Evolutionary conservation across 2,329 filamentous ascomycete species (phyloP), one percentile per base, ranked within the genome.

Genomic region (Ophiobolus disseminans): DNA sequence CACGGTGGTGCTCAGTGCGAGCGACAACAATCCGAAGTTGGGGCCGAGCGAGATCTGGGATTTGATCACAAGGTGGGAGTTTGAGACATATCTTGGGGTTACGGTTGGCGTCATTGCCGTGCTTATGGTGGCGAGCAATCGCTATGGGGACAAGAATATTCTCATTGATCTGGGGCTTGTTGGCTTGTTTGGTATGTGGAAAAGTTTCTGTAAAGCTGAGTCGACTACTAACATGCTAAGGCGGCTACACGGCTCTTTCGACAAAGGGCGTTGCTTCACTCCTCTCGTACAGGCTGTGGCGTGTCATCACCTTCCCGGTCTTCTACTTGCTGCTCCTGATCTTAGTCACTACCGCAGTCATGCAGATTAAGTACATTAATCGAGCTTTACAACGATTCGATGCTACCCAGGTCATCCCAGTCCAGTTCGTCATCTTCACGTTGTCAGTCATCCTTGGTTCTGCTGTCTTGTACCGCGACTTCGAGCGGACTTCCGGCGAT

Each of bases 361-460:
- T 97, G 88, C 94, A 99, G 75, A 93, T 99, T 62, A 93, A 91
- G 69, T 99, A 97, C 69, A 84, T 99, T 70, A 99, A 97, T 76
- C 89, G 85, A 41, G 87, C 88, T 1, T 79, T 99, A 42, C 92
- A 97, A 70, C 86, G 90, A 37, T 99, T 97, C 76, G 91, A 97
- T 73, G 96, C 94, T 5, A 99, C 94, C 0, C 91, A 97, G 71
- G 94, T 99, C 60, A 99, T 99, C 55, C 94, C 94, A 0, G 94
- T 94, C 11, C 94, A 99, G 67, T 99, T 99, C 63, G 94, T 99
- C 40, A 84, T 95, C 55, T 99, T 99, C 72, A 99, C 94, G 0
- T 80, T 99, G 6, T 96, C 90, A 5, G 94, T 97, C 55, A 97
- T 99, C 61, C 81, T 96, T 41, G 94, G 94, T 47, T 97, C 92